These are phyloP conservation scores for Diversispora epigaea DNA, from an alignment of 192 early-diverging fungal species.

Conservation along the genomic window DNA sequence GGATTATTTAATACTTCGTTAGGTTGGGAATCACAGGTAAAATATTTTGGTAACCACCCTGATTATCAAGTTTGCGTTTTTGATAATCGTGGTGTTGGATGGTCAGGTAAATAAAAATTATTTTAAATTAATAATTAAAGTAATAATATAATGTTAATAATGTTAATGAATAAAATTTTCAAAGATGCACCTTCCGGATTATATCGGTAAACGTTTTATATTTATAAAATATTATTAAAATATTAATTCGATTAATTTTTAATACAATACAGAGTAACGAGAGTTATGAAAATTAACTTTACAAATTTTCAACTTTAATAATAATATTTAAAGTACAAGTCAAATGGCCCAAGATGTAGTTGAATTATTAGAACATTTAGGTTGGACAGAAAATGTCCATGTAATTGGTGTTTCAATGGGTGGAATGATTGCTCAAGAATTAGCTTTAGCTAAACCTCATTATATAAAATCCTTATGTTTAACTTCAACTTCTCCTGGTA, in stretches of 20 bases:
- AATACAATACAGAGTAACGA: too few species aligned
- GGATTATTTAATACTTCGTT: too few species aligned
- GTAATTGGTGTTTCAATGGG: conserved; percentile 85
- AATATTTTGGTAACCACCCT: conserved; percentile 62
- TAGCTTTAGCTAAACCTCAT: conserved; percentile 58
- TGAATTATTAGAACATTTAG: conserved; percentile 68
- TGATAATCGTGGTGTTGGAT: conserved; percentile 83
- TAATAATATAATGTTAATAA: too few species aligned
- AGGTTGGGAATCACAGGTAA: conserved; percentile 44
- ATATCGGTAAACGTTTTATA: conserved; percentile 50
- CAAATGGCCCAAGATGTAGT: conserved; percentile 77
- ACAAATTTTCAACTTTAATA: too few species aligned
- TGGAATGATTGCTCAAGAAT: conserved; percentile 82
- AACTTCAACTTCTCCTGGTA: conserved; percentile 59
- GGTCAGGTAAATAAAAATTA: conserved; percentile 41
- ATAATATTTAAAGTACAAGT: conserved; percentile 49
- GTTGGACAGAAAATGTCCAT: conserved; percentile 70
- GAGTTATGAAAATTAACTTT: too few species aligned
- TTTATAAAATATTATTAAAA: neutral
- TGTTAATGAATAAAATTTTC: too few species aligned
- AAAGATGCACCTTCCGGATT: conserved; percentile 56
- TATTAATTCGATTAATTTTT: neutral
- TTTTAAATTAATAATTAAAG: neutral
- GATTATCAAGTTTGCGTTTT: conserved; percentile 75
- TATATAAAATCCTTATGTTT: conserved; percentile 58